Evolutionary conservation across 352 stramenopile genomes (phyloP).

Genomic region (Phytophthora tentaculata): DNA sequence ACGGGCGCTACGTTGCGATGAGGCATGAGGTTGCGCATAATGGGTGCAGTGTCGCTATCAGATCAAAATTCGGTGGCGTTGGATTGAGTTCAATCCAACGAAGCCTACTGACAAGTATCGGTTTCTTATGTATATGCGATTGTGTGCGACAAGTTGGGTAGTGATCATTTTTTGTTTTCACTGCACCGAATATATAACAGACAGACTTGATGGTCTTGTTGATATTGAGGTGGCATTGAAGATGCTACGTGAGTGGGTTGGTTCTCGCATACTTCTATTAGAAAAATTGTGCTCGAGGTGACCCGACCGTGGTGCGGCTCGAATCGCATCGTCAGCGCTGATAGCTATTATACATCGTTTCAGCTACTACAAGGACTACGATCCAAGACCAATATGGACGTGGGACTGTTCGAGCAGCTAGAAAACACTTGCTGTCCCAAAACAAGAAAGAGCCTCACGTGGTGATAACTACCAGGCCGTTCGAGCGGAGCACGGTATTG

Average conservation of each 20-base stretch:
- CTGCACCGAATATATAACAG: slow-evolving; percentile 24
- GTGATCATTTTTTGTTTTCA: slow-evolving; percentile 36
- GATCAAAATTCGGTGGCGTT: slow-evolving; percentile 4
- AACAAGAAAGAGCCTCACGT: slow-evolving; percentile 8
- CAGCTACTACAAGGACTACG: slow-evolving; percentile 27
- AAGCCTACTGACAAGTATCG: slow-evolving; percentile 3
- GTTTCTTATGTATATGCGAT: neutral
- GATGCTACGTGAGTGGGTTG: neutral
- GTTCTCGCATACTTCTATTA: slow-evolving; percentile 4
- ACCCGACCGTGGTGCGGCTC: slow-evolving; percentile 19
- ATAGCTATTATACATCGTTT: slow-evolving; percentile 39
- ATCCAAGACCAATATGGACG: slow-evolving; percentile 19
- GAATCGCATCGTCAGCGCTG: slow-evolving; percentile 33
- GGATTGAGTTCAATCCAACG: neutral
- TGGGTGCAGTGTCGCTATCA: slow-evolving; percentile 1
- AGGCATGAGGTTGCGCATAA: neutral
- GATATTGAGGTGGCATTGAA: neutral
- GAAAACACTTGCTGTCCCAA: slow-evolving; percentile 31
- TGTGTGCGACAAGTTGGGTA: slow-evolving; percentile 29
- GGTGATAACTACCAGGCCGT: slow-evolving; percentile 15
- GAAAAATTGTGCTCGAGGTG: slow-evolving; percentile 36
- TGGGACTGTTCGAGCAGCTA: slow-evolving; percentile 23
- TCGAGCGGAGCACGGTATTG: slow-evolving; percentile 16
- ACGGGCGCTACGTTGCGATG: neutral
- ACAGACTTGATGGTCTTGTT: slow-evolving; percentile 23